These are phyloP conservation scores for Colletotrichum sp. DNA, from an alignment of 2,329 filamentous ascomycete genomes.

Conservation along the genomic window DNA sequence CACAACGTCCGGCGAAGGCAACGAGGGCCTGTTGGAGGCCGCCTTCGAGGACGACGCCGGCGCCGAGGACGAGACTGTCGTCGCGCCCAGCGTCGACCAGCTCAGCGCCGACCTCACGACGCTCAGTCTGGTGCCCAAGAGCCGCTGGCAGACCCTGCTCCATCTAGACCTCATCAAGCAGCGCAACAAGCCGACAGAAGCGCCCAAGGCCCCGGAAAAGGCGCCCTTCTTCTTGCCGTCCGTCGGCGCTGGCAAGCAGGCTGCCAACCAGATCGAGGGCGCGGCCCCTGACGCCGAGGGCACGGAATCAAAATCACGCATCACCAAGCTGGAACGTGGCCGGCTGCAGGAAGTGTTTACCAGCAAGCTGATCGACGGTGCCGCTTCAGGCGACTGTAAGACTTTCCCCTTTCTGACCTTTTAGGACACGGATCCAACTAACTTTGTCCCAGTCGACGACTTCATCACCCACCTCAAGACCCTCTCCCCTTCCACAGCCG, in stretches of 20 bases:
- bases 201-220: constrained; percentile 90
- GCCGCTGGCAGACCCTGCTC: constrained; percentile 91
- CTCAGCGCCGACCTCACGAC: constrained; percentile 85
- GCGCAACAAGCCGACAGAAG: constrained; percentile 92
- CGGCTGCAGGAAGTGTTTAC: constrained; percentile 65
- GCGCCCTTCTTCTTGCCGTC: constrained; percentile 94
- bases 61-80: constrained; percentile 58
- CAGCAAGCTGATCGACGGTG: constrained; percentile 58
- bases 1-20: constrained; percentile 83
- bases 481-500: constrained; percentile 83
- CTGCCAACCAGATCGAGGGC: constrained; percentile 22
- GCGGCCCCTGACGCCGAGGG: constrained; percentile 36
- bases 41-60: constrained; percentile 66
- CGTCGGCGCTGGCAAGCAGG: constrained; percentile 44
- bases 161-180: constrained; percentile 92
- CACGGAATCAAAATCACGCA: constrained; percentile 59
- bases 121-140: constrained; percentile 86
- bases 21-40: constrained; percentile 75
- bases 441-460: constrained; percentile 52
- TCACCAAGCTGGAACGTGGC: constrained; percentile 68
- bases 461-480: constrained; percentile 82
- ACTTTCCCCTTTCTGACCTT: constrained; percentile 11
- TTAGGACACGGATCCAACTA: constrained; percentile 16
- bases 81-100: constrained; percentile 71
- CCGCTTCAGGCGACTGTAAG: constrained; percentile 66